Evolutionary conservation across 2,329 filamentous ascomycete species (phyloP).

Genomic region (Venturia asperata): DNA sequence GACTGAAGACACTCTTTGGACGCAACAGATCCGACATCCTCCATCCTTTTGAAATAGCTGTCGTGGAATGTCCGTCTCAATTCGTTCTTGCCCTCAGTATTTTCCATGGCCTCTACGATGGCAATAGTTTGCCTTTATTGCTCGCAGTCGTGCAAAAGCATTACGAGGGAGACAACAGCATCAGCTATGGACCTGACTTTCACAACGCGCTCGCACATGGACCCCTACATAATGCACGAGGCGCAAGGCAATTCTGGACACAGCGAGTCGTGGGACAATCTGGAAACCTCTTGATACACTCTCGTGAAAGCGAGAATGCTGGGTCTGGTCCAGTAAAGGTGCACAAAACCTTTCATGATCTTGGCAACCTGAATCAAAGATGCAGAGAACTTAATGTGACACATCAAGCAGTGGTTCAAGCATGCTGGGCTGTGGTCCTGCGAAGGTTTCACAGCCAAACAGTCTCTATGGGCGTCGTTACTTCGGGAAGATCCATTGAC

Average conservation of each 20-base stretch:
- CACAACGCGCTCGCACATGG: constrained; percentile 61
- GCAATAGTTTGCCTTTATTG: constrained; percentile 65
- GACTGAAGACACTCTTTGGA: not conserved
- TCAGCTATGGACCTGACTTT: constrained; percentile 48
- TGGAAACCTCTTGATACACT: not conserved
- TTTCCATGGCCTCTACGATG: constrained; percentile 85
- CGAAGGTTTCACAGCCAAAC: constrained; percentile 42
- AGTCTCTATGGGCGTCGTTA: constrained; percentile 62
- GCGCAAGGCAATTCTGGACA: constrained; percentile 60
- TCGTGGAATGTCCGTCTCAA: constrained; percentile 31
- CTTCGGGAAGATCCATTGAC: constrained; percentile 70
- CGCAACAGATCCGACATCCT: constrained; percentile 29
- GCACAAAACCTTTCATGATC: constrained; percentile 27
- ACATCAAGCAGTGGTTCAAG: constrained; percentile 70
- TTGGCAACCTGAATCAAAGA: constrained; percentile 43
- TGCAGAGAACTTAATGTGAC: constrained; percentile 61
- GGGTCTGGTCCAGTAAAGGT: constrained; percentile 22
- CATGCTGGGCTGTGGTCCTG: constrained; percentile 59
- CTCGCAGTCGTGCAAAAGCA: constrained; percentile 50
- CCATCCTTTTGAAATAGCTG: constrained; percentile 47
- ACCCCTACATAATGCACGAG: constrained; percentile 47
- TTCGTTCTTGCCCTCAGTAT: constrained; percentile 56
- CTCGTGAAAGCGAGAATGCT: not conserved
- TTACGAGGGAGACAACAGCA: constrained; percentile 38
- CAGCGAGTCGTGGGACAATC: not conserved